phyloP scores from a whole-genome alignment of 2,329 filamentous ascomycete genomes.

The Talaromyces sp. region DNA sequence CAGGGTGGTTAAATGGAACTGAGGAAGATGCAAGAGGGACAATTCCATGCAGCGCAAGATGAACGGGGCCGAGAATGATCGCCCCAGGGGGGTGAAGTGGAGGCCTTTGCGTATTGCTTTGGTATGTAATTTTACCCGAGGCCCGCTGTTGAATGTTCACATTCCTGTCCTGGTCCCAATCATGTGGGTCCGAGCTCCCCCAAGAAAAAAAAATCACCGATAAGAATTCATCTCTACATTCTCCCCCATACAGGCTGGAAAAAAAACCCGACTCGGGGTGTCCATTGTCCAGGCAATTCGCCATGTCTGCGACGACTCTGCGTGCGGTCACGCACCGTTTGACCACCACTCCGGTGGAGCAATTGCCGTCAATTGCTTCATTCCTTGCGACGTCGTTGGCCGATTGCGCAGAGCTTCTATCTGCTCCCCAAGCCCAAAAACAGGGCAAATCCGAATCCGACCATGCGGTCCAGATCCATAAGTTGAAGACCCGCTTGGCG shows the following conservation, averaged over 20 bases:
- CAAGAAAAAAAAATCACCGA: slow-evolving; percentile 25
- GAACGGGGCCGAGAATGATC: slow-evolving; percentile 23
- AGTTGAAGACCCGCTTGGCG: slow-evolving; percentile 75
- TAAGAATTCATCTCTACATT: slow-evolving; percentile 10
- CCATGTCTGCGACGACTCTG: slow-evolving; percentile 32
- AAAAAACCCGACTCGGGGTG: slow-evolving; percentile 3
- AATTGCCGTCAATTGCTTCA: slow-evolving; percentile 74
- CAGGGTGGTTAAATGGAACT: slow-evolving; percentile 16
- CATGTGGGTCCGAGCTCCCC: slow-evolving; percentile 4
- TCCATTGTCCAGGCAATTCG: too few relatives aligned
- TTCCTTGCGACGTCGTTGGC: slow-evolving; percentile 63
- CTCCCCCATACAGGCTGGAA: slow-evolving; percentile 4
- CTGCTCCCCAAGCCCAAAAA: slow-evolving; percentile 60
- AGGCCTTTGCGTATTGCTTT: slow-evolving; percentile 6
- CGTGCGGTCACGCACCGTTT: slow-evolving; percentile 56
- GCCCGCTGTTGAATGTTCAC: not conserved
- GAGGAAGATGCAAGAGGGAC: slow-evolving; percentile 18
- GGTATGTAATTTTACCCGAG: slow-evolving; percentile 9
- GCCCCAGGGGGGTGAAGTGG: slow-evolving; percentile 4
- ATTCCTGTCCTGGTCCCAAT: not conserved
- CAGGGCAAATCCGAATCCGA: slow-evolving; percentile 67
- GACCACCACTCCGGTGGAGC: slow-evolving; percentile 68
- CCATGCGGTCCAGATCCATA: slow-evolving; percentile 72
- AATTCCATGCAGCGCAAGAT: slow-evolving; percentile 13
- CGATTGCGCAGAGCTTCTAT: slow-evolving; percentile 63